phyloP scores from a whole-genome alignment of 495 filamentous ascomycete genomes.

The Aspergillus bertholletiae region DNA sequence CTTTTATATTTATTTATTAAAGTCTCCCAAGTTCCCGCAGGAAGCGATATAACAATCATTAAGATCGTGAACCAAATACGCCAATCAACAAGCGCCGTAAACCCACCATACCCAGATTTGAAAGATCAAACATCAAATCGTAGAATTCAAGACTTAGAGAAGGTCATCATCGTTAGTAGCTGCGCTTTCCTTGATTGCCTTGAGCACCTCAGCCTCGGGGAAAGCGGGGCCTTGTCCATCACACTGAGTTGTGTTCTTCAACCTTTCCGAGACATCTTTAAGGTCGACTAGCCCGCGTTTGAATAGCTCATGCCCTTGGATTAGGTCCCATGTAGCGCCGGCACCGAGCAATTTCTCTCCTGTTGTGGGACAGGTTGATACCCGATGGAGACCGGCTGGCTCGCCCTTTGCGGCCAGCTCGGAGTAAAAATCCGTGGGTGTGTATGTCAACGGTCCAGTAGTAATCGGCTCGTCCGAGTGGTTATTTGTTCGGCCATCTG shows the following conservation, averaged over 20 bases:
- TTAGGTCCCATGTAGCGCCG: conserved; percentile 85
- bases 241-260: conserved; percentile 77
- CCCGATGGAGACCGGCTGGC: conserved; percentile 59
- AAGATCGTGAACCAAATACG: conserved; percentile 3
- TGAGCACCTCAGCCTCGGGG: conserved; percentile 67
- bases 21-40: neutral
- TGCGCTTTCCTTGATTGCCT: conserved; percentile 75
- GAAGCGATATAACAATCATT: conserved; percentile 12
- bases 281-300: conserved; percentile 83
- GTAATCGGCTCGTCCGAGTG: conserved; percentile 26
- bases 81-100: neutral
- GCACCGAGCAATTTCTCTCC: conserved; percentile 78
- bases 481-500: conserved; percentile 17
- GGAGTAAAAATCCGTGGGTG: conserved; percentile 63
- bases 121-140: conserved; percentile 6
- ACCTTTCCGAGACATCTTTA: conserved; percentile 65
- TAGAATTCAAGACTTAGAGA: conserved; percentile 42
- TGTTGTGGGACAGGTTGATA: conserved; percentile 58
- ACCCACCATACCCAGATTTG: conserved; percentile 1
- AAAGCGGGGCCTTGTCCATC: conserved; percentile 91
- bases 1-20: no score
- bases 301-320: conserved; percentile 78
- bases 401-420: conserved; percentile 35
- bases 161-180: conserved; percentile 71
- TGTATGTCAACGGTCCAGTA: conserved; percentile 71